Base-by-base conservation (phyloP, 495 filamentous ascomycete genomes). In the Halenospora varia region DNA sequence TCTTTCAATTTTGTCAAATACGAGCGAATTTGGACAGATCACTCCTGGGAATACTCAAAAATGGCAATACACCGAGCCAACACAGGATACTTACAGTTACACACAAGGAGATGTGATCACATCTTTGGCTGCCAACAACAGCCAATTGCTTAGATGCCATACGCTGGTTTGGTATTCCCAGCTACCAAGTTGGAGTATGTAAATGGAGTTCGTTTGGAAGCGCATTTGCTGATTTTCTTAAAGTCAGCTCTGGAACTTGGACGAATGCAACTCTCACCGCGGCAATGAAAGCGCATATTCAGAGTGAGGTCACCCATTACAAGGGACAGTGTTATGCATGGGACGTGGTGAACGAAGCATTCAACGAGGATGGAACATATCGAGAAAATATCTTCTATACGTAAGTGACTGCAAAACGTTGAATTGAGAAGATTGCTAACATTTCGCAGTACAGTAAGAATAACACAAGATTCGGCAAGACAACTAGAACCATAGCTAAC, bases 261-360 rank as follows among this genome's bases (percentile, higher is more conserved):
- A 83, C 73, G n/a, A 76, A 75, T 25, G 66, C 61, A 0, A 80
- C 81, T 3, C 73, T 88, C 0, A 72, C 73, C 35, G 68, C 72
- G 23, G 78, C 76, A 10, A 58, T 81, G 59, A 74, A 80, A 53
- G 78, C 72, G 50, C 80, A 83, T 62, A 76, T 87, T 56, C 71
- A 68, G 17, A 68, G 68, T 17, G 77, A 81, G 1, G 80, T 77
- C 3, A 74, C 67, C 22, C 78, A 84, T 60, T 85, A 73, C 61
- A 79, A 79, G 62, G 82, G 81, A 10, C 68, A 77, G 48, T 83
- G 77, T 66, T 66, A 72, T 45, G 51, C 60, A 22, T 72, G 62
- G 62, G 85, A 89, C 62, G 87, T 89, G 0, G 76, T 87, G 20
- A 89, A 89, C 70, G 86, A 90, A 65, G 81, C 81, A 25, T 80